Conservation (phyloP, 208 protist species). For the Vickermania ingenoplastis region DNA sequence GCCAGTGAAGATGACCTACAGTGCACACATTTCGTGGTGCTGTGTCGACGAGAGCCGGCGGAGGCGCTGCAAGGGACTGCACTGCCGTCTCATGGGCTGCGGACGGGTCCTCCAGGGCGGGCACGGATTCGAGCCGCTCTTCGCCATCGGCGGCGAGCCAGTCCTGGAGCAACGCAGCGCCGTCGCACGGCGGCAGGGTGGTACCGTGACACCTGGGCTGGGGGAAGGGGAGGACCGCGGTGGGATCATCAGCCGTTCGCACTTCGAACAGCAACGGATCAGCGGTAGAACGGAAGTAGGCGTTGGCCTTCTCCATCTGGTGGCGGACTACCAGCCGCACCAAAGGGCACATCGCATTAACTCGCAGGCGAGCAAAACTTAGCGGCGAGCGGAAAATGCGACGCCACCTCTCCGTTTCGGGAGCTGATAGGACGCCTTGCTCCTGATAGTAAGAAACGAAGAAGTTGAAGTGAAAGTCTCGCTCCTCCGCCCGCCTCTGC, state of each 20-base stretch:
- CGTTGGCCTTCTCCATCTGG: conserved; percentile 29
- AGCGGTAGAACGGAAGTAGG: neutral
- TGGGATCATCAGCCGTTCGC: neutral
- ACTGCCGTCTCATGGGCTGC: neutral
- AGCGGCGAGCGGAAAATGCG: neutral
- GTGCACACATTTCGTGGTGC: conserved; percentile 1
- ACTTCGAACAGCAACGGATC: neutral
- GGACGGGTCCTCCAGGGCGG: neutral
- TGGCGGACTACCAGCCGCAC: conserved; percentile 42
- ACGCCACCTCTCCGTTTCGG: conserved; percentile 9
- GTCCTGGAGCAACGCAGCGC: neutral
- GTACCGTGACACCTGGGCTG: no score
- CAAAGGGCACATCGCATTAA: conserved; percentile 44
- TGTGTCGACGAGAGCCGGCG: neutral
- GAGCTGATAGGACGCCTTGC: conserved; percentile 29
- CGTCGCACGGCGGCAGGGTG: neutral
- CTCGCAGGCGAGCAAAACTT: conserved; percentile 10
- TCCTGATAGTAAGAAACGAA: conserved; percentile 68
- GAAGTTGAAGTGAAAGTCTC: conserved; percentile 52
- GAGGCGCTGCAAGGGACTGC: neutral
- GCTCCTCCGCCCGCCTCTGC: conserved; percentile 40
- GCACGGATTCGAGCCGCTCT: neutral
- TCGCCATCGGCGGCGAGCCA: neutral
- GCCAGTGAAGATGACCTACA: conserved; percentile 58
- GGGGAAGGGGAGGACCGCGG: neutral